A percentile compares a stretch with the other conserved stretches of the same genome.
These are phyloP conservation scores for Hypomyces rosellus DNA, from an alignment of 2,329 filamentous ascomycete genomes.

Conservation along the genomic window DNA sequence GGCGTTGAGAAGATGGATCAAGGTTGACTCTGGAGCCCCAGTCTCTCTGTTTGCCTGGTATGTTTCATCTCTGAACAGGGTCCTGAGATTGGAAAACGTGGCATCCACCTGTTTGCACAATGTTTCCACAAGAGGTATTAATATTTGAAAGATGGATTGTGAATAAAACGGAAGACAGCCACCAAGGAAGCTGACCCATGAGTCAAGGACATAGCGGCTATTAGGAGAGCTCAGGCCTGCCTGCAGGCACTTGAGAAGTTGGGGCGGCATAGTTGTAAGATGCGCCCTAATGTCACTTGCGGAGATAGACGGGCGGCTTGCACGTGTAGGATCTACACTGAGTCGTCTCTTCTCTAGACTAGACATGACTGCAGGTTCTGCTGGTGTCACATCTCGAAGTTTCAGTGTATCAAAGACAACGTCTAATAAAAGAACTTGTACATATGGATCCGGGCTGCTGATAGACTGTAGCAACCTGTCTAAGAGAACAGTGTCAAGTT, in stretches of 20 bases:
- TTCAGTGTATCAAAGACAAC: conserved; percentile 70
- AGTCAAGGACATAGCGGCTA: conserved; percentile 75
- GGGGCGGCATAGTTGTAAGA: conserved; percentile 50
- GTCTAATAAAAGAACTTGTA: conserved; percentile 73
- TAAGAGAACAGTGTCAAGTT: conserved; percentile 66
- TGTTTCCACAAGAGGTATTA: conserved; percentile 86
- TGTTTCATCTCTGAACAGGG: conserved; percentile 45
- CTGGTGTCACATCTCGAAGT: conserved; percentile 43
- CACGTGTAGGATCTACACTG: conserved; percentile 35
- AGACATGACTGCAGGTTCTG: conserved; percentile 38
- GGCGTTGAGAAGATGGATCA: conserved; percentile 85
- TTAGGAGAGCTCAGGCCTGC: conserved; percentile 69
- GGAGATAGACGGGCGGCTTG: conserved; percentile 33
- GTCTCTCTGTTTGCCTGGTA: conserved; percentile 18
- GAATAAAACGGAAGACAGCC: conserved; percentile 81
- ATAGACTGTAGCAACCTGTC: conserved; percentile 59
- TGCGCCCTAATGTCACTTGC: conserved; percentile 20
- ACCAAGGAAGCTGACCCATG: conserved; percentile 81
- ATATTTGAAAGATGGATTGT: conserved; percentile 78
- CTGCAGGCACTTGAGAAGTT: conserved; percentile 78
- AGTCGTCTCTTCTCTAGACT: conserved; percentile 41
- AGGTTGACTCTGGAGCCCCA: conserved; percentile 57
- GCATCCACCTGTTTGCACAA: conserved; percentile 70
- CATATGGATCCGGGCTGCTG: conserved; percentile 55
- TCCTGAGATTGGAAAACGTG: conserved; percentile 66